phyloP scores from a whole-genome alignment of 352 stramenopile genomes.

The Blastocystis sp. region DNA sequence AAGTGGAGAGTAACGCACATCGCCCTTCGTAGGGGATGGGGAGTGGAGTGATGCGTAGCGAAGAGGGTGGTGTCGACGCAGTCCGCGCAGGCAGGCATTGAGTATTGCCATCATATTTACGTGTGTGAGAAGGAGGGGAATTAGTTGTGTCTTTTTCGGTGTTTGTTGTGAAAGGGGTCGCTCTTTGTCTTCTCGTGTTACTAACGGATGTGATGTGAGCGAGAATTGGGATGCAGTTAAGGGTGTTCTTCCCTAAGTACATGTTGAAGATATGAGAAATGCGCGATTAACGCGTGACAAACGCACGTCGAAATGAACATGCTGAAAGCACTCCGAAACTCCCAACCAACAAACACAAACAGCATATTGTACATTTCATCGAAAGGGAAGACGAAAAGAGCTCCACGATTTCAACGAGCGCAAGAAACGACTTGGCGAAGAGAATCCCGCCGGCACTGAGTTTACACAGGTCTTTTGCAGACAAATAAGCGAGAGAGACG shows the following conservation, averaged over 20 bases:
- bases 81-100: constrained; percentile 21
- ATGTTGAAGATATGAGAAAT: no score
- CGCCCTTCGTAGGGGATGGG: constrained; percentile 1
- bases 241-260: no score
- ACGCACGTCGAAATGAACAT: constrained; percentile 48
- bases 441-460: constrained; percentile 45
- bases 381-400: constrained; percentile 4
- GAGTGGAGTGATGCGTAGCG: neutral
- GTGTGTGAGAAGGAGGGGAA: constrained; percentile 29
- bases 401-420: constrained; percentile 10
- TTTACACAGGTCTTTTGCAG: constrained; percentile 59
- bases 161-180: no score
- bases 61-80: constrained; percentile 45
- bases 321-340: no score
- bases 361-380: constrained; percentile 32
- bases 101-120: constrained; percentile 68
- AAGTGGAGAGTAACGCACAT: constrained; percentile 56
- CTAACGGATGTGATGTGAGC: no score
- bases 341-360: constrained; percentile 11
- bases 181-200: no score
- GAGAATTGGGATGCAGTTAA: no score
- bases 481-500: neutral
- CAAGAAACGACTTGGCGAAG: neutral
- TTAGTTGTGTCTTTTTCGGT: neutral
- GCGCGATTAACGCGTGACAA: no score